These are phyloP conservation scores for Xylaria telfairii DNA, from an alignment of 495 filamentous ascomycete species.

Conservation along the genomic window DNA sequence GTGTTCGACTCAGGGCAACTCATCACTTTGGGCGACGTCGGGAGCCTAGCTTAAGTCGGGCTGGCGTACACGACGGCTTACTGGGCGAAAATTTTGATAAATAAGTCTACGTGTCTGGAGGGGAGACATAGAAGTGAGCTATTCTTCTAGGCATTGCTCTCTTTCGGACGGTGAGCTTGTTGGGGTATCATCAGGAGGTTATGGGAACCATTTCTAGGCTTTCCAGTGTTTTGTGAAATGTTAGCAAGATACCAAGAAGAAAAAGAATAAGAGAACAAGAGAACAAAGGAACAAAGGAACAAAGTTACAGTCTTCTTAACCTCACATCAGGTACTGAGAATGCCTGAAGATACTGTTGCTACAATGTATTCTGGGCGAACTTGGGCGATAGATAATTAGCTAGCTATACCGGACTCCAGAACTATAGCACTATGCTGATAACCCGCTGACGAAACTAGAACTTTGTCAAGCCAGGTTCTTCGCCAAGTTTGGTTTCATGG, in stretches of 20 bases:
- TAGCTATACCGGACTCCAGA: not conserved
- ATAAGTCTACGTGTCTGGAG: not conserved
- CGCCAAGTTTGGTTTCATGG: not conserved
- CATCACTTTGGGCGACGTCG: not conserved
- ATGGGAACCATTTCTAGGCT: not conserved
- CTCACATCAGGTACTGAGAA: too few relatives aligned
- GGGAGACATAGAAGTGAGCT: not conserved
- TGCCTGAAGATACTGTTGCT: not conserved
- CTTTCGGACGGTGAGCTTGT: not conserved
- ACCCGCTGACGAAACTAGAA: not conserved
- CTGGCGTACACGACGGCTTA: not conserved
- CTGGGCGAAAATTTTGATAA: not conserved
- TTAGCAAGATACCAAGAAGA: not conserved
- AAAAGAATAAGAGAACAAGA: not conserved
- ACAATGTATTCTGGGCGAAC: not conserved
- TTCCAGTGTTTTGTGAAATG: not conserved
- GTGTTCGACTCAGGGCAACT: not conserved
- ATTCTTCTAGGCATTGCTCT: not conserved
- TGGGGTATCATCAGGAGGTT: not conserved
- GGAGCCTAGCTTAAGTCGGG: not conserved
- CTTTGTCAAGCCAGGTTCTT: not conserved
- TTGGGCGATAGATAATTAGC: not conserved
- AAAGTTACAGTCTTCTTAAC: not conserved
- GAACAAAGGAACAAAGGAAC: not conserved
- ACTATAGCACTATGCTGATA: not conserved